Percentiles rank a stretch among this genome's conserved stretches.
Conservation (phyloP, 2,329 filamentous ascomycete genomes). For the Ceratocystis eucalypticola region DNA sequence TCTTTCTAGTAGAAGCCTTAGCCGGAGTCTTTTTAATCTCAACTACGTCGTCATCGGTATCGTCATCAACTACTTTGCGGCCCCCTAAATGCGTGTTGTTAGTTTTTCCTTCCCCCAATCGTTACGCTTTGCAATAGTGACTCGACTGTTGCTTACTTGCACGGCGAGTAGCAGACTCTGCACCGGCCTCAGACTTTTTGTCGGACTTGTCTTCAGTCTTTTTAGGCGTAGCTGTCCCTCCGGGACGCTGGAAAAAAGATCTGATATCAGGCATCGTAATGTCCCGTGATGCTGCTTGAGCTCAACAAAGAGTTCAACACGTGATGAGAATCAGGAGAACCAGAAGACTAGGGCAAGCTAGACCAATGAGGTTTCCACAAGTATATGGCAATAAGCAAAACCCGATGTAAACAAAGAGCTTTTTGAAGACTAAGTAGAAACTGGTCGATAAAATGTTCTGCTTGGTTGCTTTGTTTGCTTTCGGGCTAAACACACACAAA, state of each 20-base stretch:
- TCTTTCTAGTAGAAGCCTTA: constrained; percentile 36
- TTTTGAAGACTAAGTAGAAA: neutral
- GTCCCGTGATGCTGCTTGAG: constrained; percentile 1
- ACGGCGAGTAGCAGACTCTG: constrained; percentile 24
- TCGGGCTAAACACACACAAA: neutral
- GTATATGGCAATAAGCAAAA: neutral
- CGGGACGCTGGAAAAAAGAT: constrained; percentile 75
- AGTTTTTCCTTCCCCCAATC: constrained; percentile 17
- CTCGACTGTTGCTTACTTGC: constrained; percentile 28
- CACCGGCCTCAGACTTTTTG: constrained; percentile 33
- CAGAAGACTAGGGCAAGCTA: neutral
- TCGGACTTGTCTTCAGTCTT: constrained; percentile 36
- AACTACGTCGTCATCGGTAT: constrained; percentile 52
- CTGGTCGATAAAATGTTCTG: neutral
- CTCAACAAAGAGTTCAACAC: neutral
- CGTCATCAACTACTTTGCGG: constrained; percentile 67
- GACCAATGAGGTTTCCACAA: neutral
- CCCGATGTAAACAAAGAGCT: neutral
- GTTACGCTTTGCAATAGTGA: too few relatives aligned
- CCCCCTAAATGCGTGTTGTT: constrained; percentile 28
- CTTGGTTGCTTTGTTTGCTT: neutral
- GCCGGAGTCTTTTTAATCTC: constrained; percentile 36
- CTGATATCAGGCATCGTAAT: constrained; percentile 55
- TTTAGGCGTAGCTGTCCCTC: constrained; percentile 38
- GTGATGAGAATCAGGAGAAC: neutral